phyloP scores from a whole-genome alignment of 208 protist species.

The Wallacemonas sp. region DNA sequence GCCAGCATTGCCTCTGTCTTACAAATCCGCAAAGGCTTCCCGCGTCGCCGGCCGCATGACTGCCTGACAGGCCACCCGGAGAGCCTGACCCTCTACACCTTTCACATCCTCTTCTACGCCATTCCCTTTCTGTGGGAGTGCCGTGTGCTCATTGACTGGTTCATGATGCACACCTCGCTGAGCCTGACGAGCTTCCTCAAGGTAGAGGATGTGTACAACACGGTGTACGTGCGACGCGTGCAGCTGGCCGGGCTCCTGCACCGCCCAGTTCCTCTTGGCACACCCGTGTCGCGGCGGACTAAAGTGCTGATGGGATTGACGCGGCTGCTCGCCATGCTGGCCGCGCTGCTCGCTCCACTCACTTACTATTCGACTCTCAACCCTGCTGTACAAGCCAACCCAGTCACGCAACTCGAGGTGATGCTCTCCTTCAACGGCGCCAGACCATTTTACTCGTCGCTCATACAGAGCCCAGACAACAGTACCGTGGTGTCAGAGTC shows the following conservation, averaged over 20 bases:
- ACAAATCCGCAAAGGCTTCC: constrained; percentile 72
- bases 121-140: constrained; percentile 85
- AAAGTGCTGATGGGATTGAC: constrained; percentile 50
- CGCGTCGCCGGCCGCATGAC: constrained; percentile 53
- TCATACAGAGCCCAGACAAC: constrained; percentile 23
- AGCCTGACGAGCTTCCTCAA: constrained; percentile 76
- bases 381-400: constrained; percentile 57
- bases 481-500: constrained; percentile 18
- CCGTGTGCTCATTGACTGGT: constrained; percentile 79
- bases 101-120: constrained; percentile 50
- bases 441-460: constrained; percentile 51
- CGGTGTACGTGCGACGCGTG: constrained; percentile 43
- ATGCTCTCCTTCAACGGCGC: constrained; percentile 57
- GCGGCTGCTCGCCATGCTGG: constrained; percentile 49
- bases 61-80: constrained; percentile 53
- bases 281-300: constrained; percentile 23
- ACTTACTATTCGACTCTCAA: constrained; percentile 90
- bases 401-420: constrained; percentile 35
- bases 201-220: constrained; percentile 71
- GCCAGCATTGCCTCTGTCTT: constrained; percentile 40
- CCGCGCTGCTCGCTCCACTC: constrained; percentile 75
- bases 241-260: constrained; percentile 21
- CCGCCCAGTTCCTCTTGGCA: constrained; percentile 28
- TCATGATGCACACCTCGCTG: constrained; percentile 62
- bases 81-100: constrained; percentile 26